phyloP scores from a whole-genome alignment of 768 basidiomycete species.

The Leccinum uliginosum region DNA sequence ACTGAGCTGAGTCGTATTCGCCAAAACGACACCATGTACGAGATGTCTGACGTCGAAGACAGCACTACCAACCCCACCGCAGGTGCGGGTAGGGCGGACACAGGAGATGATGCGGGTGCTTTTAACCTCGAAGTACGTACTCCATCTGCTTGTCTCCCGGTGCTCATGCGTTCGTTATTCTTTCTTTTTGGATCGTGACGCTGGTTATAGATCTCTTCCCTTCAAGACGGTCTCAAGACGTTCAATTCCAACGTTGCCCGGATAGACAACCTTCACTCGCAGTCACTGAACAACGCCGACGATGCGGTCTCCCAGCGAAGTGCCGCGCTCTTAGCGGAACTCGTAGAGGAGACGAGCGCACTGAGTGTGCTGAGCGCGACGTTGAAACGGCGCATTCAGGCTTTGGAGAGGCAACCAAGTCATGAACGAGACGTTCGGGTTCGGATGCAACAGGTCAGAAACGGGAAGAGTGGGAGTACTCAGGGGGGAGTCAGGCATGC shows the following conservation, averaged over 20 bases:
- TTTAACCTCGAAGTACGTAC: constrained; percentile 72
- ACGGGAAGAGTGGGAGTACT: too few species aligned
- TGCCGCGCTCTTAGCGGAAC: constrained; percentile 59
- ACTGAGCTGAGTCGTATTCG: too few species aligned
- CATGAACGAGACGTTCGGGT: constrained; percentile 63
- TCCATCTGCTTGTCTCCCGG: background rate
- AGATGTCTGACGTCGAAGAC: constrained; percentile 57
- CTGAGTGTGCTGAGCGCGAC: constrained; percentile 44
- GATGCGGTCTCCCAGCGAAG: constrained; percentile 60
- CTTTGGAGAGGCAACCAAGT: constrained; percentile 62
- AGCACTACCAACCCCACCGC: constrained; percentile 26
- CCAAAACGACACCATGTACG: constrained; percentile 56
- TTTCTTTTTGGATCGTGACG: background rate
- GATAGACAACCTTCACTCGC: constrained; percentile 70
- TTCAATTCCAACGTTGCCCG: constrained; percentile 68
- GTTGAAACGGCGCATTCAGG: constrained; percentile 70
- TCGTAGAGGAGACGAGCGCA: constrained; percentile 67
- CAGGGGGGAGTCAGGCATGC: constrained; percentile 6
- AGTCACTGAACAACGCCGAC: constrained; percentile 75
- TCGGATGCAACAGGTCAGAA: constrained; percentile 68
- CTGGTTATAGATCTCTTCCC: constrained; percentile 55
- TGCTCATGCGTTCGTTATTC: background rate
- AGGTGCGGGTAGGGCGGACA: constrained; percentile 43
- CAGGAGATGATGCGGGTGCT: constrained; percentile 61
- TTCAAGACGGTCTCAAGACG: constrained; percentile 65